Evolutionary conservation across 441 rosid genomes (phyloP).

Genomic region (Pelargonium citronellum): DNA sequence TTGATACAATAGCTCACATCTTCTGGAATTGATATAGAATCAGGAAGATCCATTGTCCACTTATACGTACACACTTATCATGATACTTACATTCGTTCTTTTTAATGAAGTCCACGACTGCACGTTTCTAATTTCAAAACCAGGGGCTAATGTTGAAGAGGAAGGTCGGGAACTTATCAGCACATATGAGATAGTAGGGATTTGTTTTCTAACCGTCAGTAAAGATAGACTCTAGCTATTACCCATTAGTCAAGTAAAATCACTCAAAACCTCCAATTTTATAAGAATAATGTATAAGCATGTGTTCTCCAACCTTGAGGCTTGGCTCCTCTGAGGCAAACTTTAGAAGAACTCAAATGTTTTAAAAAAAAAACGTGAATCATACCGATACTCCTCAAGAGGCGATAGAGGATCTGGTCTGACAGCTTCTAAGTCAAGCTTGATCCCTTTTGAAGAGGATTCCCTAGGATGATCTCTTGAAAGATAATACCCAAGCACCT

Average conservation of each 20-base stretch:
- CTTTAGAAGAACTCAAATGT: background rate
- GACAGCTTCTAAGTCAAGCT: slow-evolving; percentile 78
- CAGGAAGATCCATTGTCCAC: background rate
- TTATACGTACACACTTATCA: background rate
- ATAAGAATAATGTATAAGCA: background rate
- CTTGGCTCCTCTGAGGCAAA: slow-evolving; percentile 5
- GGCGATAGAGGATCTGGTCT: slow-evolving; percentile 86
- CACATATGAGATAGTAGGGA: background rate
- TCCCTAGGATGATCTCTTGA: slow-evolving; percentile 91
- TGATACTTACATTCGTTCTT: background rate
- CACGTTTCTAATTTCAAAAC: background rate
- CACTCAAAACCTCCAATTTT: background rate
- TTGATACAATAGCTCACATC: background rate
- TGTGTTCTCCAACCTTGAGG: background rate
- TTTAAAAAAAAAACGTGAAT: slow-evolving; percentile 2
- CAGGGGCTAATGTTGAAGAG: background rate
- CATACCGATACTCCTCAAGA: slow-evolving; percentile 92
- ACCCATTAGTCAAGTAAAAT: background rate
- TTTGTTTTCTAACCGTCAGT: background rate
- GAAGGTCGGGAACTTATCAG: background rate
- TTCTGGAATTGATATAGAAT: background rate
- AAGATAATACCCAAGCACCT: slow-evolving; percentile 75
- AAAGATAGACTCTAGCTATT: background rate
- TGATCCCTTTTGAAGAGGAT: slow-evolving; percentile 75
- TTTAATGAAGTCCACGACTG: background rate